Conservation (phyloP, 192 early-diverging fungal species). For the Linnemannia elongata region DNA sequence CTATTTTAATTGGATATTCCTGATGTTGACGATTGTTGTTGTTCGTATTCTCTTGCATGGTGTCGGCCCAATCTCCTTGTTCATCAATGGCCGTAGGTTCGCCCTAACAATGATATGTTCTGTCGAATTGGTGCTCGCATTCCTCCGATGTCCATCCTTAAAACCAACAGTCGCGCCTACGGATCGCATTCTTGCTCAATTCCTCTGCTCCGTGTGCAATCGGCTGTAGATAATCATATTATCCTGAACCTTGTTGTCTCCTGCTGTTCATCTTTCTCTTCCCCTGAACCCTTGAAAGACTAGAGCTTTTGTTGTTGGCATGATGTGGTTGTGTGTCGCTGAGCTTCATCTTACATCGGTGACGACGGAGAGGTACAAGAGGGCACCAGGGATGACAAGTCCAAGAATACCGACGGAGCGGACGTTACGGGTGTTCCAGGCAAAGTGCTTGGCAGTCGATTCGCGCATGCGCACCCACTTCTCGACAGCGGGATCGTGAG, state of each 20-base stretch:
- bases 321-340: no score
- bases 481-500: constrained; percentile 51
- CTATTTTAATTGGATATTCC: not conserved
- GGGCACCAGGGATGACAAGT: constrained; percentile 49
- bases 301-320: no score
- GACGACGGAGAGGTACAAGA: constrained; percentile 34
- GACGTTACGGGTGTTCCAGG: constrained; percentile 46
- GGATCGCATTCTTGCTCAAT: no score
- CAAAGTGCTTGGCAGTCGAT: constrained; percentile 48
- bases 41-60: not conserved
- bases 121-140: no score
- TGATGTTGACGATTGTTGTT: not conserved
- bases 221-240: no score
- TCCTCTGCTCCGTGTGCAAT: no score
- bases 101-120: no score
- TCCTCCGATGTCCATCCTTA: no score
- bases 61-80: not conserved
- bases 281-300: no score
- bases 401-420: constrained; percentile 38
- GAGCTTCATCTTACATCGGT: constrained; percentile 36
- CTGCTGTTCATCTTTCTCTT: not conserved
- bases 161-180: no score
- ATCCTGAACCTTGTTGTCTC: no score
- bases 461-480: constrained; percentile 60
- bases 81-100: not conserved